Percentiles rank a stretch among this genome's conserved stretches.
Conservation (phyloP, 148 eudicot genomes). For the Arctostaphylos glauca region DNA sequence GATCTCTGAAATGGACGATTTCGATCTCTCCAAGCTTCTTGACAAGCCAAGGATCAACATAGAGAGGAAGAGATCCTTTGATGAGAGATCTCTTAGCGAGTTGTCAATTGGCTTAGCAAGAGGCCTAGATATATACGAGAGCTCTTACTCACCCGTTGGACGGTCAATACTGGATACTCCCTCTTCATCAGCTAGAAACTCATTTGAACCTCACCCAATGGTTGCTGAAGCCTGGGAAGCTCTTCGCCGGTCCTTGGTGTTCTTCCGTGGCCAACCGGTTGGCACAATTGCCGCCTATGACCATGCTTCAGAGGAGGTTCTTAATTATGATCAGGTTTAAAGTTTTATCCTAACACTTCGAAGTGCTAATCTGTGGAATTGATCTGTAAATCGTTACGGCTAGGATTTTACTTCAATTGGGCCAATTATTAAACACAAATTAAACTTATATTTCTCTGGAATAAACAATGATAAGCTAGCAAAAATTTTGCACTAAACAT, state of each 20-base stretch:
- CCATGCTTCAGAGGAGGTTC: slow-evolving; percentile 94
- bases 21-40: slow-evolving; percentile 71
- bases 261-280: slow-evolving; percentile 83
- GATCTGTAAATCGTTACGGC: slow-evolving; percentile 3
- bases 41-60: slow-evolving; percentile 78
- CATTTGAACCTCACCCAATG: slow-evolving; percentile 98
- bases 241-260: slow-evolving; percentile 78
- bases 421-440: background rate
- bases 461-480: background rate
- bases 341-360: background rate
- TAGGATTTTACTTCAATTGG: background rate
- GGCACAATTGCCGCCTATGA: slow-evolving; percentile 95
- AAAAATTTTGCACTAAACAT: background rate
- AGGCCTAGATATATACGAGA: slow-evolving; percentile 72
- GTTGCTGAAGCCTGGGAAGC: slow-evolving; percentile 99
- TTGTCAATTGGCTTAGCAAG: slow-evolving; percentile 67
- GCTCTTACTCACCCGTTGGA: slow-evolving; percentile 73
- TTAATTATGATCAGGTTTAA: slow-evolving; percentile 93
- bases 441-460: background rate
- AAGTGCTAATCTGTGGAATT: background rate
- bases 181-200: slow-evolving; percentile 81
- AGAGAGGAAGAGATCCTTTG: slow-evolving; percentile 90
- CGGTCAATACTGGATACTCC: slow-evolving; percentile 84
- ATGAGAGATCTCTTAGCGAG: slow-evolving; percentile 96
- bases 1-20: slow-evolving; percentile 80